Evolutionary conservation across 2,329 filamentous ascomycete species (phyloP).

Genomic region (Xylariaceae sp.): DNA sequence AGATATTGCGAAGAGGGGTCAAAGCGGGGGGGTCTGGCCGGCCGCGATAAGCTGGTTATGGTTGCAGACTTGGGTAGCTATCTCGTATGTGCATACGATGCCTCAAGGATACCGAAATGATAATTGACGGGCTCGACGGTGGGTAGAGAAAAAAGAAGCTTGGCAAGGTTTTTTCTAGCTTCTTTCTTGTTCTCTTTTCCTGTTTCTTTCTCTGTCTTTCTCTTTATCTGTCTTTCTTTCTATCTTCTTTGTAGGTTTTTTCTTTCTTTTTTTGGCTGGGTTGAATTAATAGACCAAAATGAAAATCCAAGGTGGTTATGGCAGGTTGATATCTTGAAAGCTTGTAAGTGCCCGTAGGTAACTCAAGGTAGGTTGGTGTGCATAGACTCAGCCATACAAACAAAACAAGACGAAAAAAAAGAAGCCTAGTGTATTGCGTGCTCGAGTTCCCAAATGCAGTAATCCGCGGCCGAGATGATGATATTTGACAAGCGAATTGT

Average conservation of each 20-base stretch:
- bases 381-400: slow-evolving; percentile 11
- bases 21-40: slow-evolving; percentile 22
- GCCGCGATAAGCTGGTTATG: slow-evolving; percentile 5
- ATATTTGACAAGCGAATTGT: slow-evolving; percentile 27
- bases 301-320: slow-evolving; percentile 6
- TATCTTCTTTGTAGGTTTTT: slow-evolving; percentile 5
- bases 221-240: too few species aligned
- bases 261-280: too few species aligned
- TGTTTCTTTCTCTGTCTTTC: too few species aligned
- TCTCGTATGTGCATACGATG: slow-evolving; percentile 1
- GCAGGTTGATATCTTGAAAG: slow-evolving; percentile 14
- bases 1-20: slow-evolving; percentile 26
- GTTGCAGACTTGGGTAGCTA: slow-evolving; percentile 8
- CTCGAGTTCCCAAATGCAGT: slow-evolving; percentile 26
- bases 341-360: neutral
- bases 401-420: slow-evolving; percentile 9
- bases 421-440: slow-evolving; percentile 27
- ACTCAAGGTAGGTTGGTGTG: neutral
- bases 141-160: neutral
- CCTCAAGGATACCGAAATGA: neutral
- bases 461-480: slow-evolving; percentile 32
- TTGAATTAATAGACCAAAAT: slow-evolving; percentile 6
- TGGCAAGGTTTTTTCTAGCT: neutral
- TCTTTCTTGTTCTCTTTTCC: slow-evolving; percentile 2
- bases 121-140: neutral